Base-by-base conservation (phyloP, 176 grass and related monocot species). In the Aegilops umbellulata region DNA sequence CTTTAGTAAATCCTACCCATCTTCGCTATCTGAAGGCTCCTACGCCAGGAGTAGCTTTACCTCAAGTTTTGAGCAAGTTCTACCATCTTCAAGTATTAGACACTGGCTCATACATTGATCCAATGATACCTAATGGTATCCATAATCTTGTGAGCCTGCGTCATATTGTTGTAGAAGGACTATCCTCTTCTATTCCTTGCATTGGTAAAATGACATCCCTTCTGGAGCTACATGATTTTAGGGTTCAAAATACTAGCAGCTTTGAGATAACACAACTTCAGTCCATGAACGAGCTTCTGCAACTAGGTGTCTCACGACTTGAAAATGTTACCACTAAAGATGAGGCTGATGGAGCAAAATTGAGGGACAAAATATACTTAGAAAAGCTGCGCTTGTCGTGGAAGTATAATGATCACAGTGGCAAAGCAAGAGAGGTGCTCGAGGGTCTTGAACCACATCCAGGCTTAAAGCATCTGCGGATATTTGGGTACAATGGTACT, bases 81-180 rank as follows among this genome's bases (percentile, higher is more conserved):
- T 91, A 41, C 79, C 47, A 91, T 47, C 86, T 94, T 69, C 76
- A 91, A 77, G 75, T 70, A 82, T 76, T 91, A 58, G 70, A 91
- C 77, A 30, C 74, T 24, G 26, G 44, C 23, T 64, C 27, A 55
- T 3, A 22, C 27, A n/a, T 10, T 6, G 19, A 68, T 24, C 73
- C 34, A 7, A 3, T 3, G 10, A 24, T 72, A 19, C 23, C 22
- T 13, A 24, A 4, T 19, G 61, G 7, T 13, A 58, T 87, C 0
- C 31, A 44, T 47, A 65, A 64, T 31, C 74, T 92, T 24, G 47
- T 81, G 30, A 81, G 30, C 30, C 13, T 90, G 31, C 15, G 47
- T 2, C 67, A 87, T 67, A 11, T 87, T 87, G 13, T 61, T 44
- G 57, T 55, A 9, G 0, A 23, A 16, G n/a, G 0, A 12, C 7